These are phyloP conservation scores for Phalaenopsis aphrodite DNA, from an alignment of 106 monocot genomes.

Conservation along the genomic window DNA sequence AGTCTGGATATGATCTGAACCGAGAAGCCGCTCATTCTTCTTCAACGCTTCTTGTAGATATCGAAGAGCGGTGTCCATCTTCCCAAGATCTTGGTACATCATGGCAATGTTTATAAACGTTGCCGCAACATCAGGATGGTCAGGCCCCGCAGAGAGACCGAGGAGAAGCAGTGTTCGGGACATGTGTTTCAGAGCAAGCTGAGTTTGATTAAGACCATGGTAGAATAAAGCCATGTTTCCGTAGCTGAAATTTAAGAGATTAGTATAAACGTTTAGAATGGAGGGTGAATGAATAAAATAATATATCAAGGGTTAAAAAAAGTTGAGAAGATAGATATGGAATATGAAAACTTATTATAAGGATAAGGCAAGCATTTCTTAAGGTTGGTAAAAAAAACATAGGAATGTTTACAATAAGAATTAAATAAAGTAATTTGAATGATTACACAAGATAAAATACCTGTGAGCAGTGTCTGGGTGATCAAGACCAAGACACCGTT, in stretches of 20 bases:
- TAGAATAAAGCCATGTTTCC: constrained; percentile 99
- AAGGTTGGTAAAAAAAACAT: not conserved
- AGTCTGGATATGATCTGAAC: constrained; percentile 87
- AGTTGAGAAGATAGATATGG: not conserved
- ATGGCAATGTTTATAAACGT: constrained; percentile 97
- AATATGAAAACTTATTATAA: not conserved
- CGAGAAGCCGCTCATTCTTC: constrained; percentile 93
- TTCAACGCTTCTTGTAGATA: constrained; percentile 93
- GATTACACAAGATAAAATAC: constrained; percentile 10
- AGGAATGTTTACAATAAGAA: not conserved
- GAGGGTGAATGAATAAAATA: not conserved
- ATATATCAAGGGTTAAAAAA: not conserved
- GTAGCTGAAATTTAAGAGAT: constrained; percentile 45
- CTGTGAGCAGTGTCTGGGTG: constrained; percentile 96
- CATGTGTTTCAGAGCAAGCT: constrained; percentile 86
- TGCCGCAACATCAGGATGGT: constrained; percentile 92
- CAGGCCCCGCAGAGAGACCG: constrained; percentile 74
- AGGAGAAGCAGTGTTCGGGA: constrained; percentile 71
- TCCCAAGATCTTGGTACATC: constrained; percentile 96
- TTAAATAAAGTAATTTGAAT: not conserved
- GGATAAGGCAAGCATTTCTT: not conserved
- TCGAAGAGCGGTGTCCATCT: too few relatives aligned
- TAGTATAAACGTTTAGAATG: not conserved
- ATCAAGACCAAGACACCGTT: constrained; percentile 90
- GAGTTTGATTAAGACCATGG: constrained; percentile 86